These are phyloP conservation scores for Setomelanomma holmii DNA, from an alignment of 2,329 filamentous ascomycete genomes.

Conservation along the genomic window DNA sequence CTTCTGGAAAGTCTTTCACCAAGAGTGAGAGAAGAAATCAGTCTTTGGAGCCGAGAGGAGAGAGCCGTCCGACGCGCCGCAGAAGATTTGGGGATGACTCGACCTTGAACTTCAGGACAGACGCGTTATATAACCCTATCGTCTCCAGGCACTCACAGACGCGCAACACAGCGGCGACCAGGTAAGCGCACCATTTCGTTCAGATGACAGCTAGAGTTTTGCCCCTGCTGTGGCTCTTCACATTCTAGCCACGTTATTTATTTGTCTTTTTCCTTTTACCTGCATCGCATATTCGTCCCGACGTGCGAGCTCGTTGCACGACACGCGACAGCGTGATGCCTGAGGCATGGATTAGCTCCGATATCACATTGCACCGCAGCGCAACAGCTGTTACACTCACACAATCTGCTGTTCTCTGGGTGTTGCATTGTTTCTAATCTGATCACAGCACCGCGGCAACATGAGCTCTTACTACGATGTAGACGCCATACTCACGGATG, in stretches of 20 bases:
- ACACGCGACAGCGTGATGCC: constrained; percentile 33
- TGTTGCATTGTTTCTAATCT: background rate
- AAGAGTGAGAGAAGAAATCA: background rate
- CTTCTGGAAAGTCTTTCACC: background rate
- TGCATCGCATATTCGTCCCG: constrained; percentile 25
- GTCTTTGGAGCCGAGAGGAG: background rate
- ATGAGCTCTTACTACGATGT: constrained; percentile 80
- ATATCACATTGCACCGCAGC: background rate
- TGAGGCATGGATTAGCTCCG: constrained; percentile 6
- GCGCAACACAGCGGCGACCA: constrained; percentile 32
- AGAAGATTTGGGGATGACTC: background rate
- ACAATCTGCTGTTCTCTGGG: background rate
- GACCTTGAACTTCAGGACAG: background rate
- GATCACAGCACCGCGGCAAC: background rate
- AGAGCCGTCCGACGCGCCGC: background rate
- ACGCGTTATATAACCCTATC: constrained; percentile 26
- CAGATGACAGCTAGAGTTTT: background rate
- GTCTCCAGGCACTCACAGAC: constrained; percentile 41
- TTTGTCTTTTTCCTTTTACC: constrained; percentile 11
- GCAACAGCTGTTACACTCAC: background rate
- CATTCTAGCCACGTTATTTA: background rate
- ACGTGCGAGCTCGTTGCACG: constrained; percentile 21
- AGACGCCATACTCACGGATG: constrained; percentile 83
- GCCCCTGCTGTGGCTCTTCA: constrained; percentile 8
- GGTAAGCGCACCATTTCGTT: background rate